Conservation (phyloP, 2,329 filamentous ascomycete genomes). For the Apiospora phragmitis region DNA sequence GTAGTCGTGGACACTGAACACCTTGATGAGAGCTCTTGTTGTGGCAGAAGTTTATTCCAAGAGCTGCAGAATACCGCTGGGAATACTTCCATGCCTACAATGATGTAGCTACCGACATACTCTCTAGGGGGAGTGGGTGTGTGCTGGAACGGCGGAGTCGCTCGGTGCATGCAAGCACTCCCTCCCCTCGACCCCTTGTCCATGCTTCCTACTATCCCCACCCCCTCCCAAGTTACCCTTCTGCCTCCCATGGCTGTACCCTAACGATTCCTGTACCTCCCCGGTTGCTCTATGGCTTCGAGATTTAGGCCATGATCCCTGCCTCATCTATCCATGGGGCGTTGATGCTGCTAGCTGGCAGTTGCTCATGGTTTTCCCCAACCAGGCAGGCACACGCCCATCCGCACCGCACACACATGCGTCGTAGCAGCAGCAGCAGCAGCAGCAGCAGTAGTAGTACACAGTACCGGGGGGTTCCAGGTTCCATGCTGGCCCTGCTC, state of each 20-base stretch:
- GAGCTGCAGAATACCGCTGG: not conserved
- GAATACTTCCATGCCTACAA: not conserved
- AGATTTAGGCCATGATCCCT: conserved; percentile 4
- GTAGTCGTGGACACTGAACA: not conserved
- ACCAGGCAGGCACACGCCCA: not conserved
- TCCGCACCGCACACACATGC: not conserved
- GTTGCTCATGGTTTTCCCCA: conserved; percentile 8
- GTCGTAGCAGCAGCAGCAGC: too few relatives aligned
- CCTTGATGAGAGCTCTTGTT: not conserved
- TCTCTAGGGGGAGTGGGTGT: not conserved
- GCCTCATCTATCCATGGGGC: not conserved
- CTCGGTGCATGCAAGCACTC: conserved; percentile 1
- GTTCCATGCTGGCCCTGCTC: not conserved
- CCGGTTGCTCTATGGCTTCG: not conserved
- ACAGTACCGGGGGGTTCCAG: not conserved
- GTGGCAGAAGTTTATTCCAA: not conserved
- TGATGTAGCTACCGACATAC: not conserved
- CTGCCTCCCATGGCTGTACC: not conserved
- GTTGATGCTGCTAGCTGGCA: conserved; percentile 3
- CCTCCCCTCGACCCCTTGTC: not conserved
- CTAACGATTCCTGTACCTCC: conserved; percentile 6
- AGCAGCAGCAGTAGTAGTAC: too few relatives aligned
- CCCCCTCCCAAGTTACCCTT: not conserved
- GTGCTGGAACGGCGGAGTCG: not conserved
- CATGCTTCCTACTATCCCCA: not conserved